Percentiles rank a stretch among this genome's conserved stretches.
Conservation (phyloP, 805 yeast species). For the Wickerhamomyces queroliae region DNA sequence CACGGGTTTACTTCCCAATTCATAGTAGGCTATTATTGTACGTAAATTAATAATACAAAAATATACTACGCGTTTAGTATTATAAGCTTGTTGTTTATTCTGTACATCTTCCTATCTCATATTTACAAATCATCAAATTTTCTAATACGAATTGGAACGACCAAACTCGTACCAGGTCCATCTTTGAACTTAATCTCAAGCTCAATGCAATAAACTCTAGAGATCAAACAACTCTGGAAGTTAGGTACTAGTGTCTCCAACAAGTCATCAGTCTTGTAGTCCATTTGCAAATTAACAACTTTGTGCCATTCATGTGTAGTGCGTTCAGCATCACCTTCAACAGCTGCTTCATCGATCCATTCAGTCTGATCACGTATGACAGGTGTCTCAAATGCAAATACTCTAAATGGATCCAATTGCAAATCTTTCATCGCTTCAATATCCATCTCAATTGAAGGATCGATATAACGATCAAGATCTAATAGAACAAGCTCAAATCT, state of each 20-base stretch:
- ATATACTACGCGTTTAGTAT: too few relatives aligned
- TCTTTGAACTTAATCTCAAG: slow-evolving; percentile 33
- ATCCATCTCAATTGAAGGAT: slow-evolving; percentile 10
- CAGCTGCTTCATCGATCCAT: background rate
- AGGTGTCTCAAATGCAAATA: slow-evolving; percentile 3
- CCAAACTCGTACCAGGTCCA: slow-evolving; percentile 24
- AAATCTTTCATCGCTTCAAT: slow-evolving; percentile 16
- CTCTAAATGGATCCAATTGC: slow-evolving; percentile 7
- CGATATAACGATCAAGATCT: slow-evolving; percentile 9
- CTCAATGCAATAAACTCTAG: slow-evolving; percentile 51
- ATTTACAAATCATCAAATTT: slow-evolving; percentile 17
- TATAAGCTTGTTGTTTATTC: too few relatives aligned
- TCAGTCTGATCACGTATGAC: background rate
- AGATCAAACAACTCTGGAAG: slow-evolving; percentile 58
- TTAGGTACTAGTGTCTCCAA: slow-evolving; percentile 50
- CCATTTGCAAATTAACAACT: slow-evolving; percentile 29
- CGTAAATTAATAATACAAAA: too few relatives aligned
- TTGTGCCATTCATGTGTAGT: background rate
- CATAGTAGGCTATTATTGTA: too few relatives aligned
- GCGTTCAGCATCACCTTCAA: background rate
- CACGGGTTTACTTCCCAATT: too few relatives aligned
- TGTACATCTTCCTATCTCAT: too few relatives aligned
- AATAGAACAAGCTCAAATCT: slow-evolving; percentile 6
- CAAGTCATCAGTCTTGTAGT: slow-evolving; percentile 35
- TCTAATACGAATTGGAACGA: slow-evolving; percentile 33